Conservation (phyloP, 768 basidiomycete species). For the Boletus subcaerulescens region DNA sequence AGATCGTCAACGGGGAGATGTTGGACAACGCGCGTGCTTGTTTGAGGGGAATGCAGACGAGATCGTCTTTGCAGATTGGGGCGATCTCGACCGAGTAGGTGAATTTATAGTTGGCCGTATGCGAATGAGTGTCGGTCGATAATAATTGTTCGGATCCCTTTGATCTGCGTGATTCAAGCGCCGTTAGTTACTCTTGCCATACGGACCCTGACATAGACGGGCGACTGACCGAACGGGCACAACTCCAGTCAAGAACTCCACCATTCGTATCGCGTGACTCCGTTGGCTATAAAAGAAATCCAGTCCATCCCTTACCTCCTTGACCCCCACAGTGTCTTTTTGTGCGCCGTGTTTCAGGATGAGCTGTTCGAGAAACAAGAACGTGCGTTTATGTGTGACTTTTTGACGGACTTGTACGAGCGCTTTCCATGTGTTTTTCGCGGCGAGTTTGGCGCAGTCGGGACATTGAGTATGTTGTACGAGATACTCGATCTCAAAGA, state of each 20-base stretch:
- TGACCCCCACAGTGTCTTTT: conserved; percentile 91
- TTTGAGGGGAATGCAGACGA: conserved; percentile 84
- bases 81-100: conserved; percentile 97
- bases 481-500: conserved; percentile 94
- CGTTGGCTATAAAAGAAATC: conserved; percentile 95
- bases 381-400: conserved; percentile 96
- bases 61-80: conserved; percentile 96
- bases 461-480: conserved; percentile 95
- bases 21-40: conserved; percentile 82
- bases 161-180: conserved; percentile 45
- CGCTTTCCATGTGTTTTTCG: conserved; percentile 99
- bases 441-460: conserved; percentile 89
- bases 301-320: conserved; percentile 90
- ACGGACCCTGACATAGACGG: not conserved
- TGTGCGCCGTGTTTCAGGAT: conserved; percentile 96
- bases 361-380: conserved; percentile 94
- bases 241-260: conserved; percentile 84
- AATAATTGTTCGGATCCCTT: conserved; percentile 94
- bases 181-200: not conserved
- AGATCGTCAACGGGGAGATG: conserved; percentile 84
- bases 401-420: conserved; percentile 99
- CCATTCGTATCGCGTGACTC: conserved; percentile 94
- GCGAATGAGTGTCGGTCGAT: conserved; percentile 87
- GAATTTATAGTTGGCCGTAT: conserved; percentile 94
- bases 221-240: conserved; percentile 77